Conservation (phyloP, 2,329 filamentous ascomycete species). For the Coniochaeta ligniaria region DNA sequence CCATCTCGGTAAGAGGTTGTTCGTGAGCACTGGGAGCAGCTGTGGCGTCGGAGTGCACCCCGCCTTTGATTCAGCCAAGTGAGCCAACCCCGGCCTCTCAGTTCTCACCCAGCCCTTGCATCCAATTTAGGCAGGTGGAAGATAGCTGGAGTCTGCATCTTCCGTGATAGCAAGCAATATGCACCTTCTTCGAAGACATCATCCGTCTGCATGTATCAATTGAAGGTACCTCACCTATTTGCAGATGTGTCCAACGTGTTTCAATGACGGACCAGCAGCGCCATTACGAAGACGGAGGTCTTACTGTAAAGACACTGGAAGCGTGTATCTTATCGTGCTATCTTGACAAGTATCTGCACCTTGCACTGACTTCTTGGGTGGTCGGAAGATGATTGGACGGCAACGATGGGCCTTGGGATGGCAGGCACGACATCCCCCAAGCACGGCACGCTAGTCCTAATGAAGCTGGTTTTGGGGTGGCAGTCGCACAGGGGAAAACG, state of each 20-base stretch:
- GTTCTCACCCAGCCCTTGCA: constrained; percentile 13
- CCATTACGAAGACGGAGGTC: not conserved
- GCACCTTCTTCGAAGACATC: constrained; percentile 10
- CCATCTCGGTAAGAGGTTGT: not conserved
- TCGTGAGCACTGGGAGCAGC: too few relatives aligned
- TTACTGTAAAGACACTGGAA: too few relatives aligned
- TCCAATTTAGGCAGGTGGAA: constrained; percentile 22
- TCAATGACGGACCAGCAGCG: not conserved
- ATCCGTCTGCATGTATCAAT: not conserved
- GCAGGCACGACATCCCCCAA: not conserved
- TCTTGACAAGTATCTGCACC: not conserved
- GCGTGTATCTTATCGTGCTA: too few relatives aligned
- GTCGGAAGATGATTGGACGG: not conserved
- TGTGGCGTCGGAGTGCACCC: constrained; percentile 9
- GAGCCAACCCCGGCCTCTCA: constrained; percentile 11
- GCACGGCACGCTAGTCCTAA: not conserved
- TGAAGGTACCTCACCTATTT: too few relatives aligned
- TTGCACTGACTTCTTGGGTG: not conserved
- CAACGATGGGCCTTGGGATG: not conserved
- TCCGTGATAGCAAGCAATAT: constrained; percentile 16
- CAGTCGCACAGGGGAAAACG: not conserved
- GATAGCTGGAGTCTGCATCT: constrained; percentile 16
- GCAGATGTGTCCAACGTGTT: not conserved
- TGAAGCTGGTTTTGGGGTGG: not conserved
- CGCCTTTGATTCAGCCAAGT: constrained; percentile 12